phyloP scores from a whole-genome alignment of 2,329 filamentous ascomycete species.

The Pseudogymnoascus sp. region DNA sequence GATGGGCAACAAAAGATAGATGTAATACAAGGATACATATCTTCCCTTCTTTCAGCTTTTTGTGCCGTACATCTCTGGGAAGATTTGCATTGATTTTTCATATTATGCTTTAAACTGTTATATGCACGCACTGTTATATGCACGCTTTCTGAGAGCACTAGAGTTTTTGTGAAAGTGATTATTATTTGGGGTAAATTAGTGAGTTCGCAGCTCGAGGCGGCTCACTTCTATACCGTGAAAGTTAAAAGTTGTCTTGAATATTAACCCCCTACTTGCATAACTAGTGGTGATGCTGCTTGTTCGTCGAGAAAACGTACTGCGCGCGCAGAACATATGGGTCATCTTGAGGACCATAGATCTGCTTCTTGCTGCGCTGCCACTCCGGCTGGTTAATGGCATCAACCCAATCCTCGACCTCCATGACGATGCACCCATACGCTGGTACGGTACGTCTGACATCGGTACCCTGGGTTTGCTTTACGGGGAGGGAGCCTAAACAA shows the following conservation, averaged over 20 bases:
- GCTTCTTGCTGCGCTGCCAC: slow-evolving; percentile 63
- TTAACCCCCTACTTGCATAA: background rate
- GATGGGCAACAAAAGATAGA: no score
- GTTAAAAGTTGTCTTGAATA: background rate
- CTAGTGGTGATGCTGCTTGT: slow-evolving; percentile 12
- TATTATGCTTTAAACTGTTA: no score
- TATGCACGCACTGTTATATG: no score
- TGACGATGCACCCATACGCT: slow-evolving; percentile 77
- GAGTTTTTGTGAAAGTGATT: no score
- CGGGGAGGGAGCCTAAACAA: slow-evolving; percentile 42
- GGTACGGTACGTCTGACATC: slow-evolving; percentile 56
- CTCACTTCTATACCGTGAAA: background rate
- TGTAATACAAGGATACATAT: no score
- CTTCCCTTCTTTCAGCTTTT: no score
- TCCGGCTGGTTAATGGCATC: slow-evolving; percentile 87
- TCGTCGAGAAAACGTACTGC: slow-evolving; percentile 46
- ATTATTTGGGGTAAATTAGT: background rate
- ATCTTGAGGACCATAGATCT: slow-evolving; percentile 52
- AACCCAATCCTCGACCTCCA: slow-evolving; percentile 92
- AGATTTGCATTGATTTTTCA: no score
- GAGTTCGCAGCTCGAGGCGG: background rate
- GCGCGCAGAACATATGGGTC: slow-evolving; percentile 57
- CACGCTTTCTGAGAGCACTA: no score
- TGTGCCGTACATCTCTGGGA: no score
- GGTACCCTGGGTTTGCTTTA: slow-evolving; percentile 63